These are phyloP conservation scores for Polyplosphaeria fusca DNA, from an alignment of 495 filamentous ascomycete genomes.

Conservation along the genomic window DNA sequence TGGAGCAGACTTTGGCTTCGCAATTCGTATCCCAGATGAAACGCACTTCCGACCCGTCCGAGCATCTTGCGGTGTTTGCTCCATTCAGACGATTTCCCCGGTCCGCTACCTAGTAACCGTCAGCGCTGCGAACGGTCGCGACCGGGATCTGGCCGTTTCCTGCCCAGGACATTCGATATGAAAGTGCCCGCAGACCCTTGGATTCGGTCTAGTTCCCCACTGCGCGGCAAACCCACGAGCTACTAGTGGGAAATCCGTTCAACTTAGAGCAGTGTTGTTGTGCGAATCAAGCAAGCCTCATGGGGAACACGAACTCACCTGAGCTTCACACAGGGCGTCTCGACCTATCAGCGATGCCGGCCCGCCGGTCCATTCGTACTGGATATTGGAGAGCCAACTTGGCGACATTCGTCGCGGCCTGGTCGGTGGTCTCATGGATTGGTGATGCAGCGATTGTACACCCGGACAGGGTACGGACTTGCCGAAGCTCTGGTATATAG, in stretches of 20 bases:
- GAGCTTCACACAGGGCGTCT: constrained; percentile 3
- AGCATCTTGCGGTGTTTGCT: not conserved
- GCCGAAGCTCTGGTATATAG: constrained; percentile 27
- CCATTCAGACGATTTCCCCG: constrained; percentile 4
- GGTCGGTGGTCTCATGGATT: constrained; percentile 15
- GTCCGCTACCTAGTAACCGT: constrained; percentile 9
- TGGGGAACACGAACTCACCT: constrained; percentile 31
- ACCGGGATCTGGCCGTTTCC: constrained; percentile 13
- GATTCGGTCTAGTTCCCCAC: constrained; percentile 5
- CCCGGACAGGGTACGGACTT: constrained; percentile 6
- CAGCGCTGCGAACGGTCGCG: constrained; percentile 4
- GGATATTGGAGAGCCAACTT: constrained; percentile 24
- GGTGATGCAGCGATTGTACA: constrained; percentile 6
- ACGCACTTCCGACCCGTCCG: not conserved
- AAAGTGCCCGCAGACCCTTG: constrained; percentile 3
- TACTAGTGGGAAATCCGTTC: no score
- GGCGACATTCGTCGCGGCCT: constrained; percentile 25
- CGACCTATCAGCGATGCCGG: constrained; percentile 26
- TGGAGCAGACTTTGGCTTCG: not conserved
- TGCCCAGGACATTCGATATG: constrained; percentile 24
- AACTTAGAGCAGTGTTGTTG: no score
- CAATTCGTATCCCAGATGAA: constrained; percentile 27
- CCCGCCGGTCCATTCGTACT: constrained; percentile 34
- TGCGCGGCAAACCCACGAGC: not conserved
- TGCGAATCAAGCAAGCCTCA: constrained; percentile 11